Conservation (phyloP, 2,329 filamentous ascomycete species). For the Colletotrichum falcatum region DNA sequence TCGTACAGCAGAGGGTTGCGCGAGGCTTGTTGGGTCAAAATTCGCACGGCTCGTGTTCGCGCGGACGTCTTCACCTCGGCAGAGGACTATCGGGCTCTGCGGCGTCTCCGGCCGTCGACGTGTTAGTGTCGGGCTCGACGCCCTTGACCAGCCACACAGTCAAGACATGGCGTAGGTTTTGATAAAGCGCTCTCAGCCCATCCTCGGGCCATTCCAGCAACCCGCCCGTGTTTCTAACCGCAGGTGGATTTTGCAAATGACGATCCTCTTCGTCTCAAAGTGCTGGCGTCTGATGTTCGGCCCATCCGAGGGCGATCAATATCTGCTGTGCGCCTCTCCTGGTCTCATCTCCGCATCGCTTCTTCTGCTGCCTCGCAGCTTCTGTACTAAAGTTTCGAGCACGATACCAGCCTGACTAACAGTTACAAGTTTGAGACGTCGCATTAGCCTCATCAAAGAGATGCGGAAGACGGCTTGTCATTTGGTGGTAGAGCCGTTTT, state of each 20-base stretch:
- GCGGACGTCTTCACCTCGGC: neutral
- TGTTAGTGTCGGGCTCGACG: neutral
- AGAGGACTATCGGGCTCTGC: neutral
- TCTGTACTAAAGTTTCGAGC: neutral
- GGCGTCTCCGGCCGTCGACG: neutral
- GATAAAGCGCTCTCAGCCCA: neutral
- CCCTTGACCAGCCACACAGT: neutral
- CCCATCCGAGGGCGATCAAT: too few species aligned
- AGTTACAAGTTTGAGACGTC: too few species aligned
- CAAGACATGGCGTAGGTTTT: neutral
- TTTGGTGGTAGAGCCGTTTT: neutral
- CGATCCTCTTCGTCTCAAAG: neutral
- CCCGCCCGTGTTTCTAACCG: too few species aligned
- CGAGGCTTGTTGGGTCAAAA: neutral
- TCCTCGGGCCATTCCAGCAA: neutral
- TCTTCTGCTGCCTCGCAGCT: too few species aligned
- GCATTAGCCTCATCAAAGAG: neutral
- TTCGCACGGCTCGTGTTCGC: neutral
- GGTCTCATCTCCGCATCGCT: neutral
- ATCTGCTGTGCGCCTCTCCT: too few species aligned
- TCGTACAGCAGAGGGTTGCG: neutral
- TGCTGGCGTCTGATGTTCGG: neutral
- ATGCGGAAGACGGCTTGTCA: neutral
- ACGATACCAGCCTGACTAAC: neutral
- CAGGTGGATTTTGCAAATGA: neutral